These are phyloP conservation scores for Baorangia bicolor DNA, from an alignment of 768 basidiomycete genomes.

Conservation along the genomic window DNA sequence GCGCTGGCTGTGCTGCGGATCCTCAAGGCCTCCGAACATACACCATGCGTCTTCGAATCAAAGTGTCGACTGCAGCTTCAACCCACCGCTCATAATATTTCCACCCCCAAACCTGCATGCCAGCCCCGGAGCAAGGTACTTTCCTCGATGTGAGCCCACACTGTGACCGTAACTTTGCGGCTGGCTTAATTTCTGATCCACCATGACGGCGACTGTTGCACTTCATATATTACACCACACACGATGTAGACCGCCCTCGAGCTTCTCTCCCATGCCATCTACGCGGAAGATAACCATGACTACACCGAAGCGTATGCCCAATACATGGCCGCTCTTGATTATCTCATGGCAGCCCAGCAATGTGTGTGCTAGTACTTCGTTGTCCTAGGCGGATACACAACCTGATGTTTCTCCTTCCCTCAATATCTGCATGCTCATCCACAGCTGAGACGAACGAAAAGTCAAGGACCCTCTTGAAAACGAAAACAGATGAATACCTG, in stretches of 20 bases:
- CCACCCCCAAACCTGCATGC: background rate
- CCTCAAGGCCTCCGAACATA: no score
- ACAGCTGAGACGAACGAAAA: conserved; percentile 21
- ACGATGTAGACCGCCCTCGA: conserved; percentile 67
- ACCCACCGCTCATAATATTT: background rate
- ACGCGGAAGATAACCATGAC: conserved; percentile 85
- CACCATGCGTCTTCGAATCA: conserved; percentile 38
- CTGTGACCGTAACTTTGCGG: no score
- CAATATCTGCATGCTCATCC: background rate
- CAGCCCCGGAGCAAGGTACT: background rate
- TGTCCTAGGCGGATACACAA: background rate
- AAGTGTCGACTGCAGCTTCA: background rate
- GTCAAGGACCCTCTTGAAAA: conserved; percentile 14
- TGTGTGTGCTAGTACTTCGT: conserved; percentile 42
- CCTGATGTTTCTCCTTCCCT: background rate
- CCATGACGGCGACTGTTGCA: background rate
- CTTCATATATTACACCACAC: background rate
- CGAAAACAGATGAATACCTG: conserved; percentile 20
- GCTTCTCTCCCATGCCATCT: conserved; percentile 86
- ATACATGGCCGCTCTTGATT: conserved; percentile 92
- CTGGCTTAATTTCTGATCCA: background rate
- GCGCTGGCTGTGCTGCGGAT: background rate
- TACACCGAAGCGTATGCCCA: conserved; percentile 90
- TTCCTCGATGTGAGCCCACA: conserved; percentile 14
- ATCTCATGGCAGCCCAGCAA: conserved; percentile 94